Evolutionary conservation across 305 asterid species (phyloP).

Genomic region (Fraxinus nigra): DNA sequence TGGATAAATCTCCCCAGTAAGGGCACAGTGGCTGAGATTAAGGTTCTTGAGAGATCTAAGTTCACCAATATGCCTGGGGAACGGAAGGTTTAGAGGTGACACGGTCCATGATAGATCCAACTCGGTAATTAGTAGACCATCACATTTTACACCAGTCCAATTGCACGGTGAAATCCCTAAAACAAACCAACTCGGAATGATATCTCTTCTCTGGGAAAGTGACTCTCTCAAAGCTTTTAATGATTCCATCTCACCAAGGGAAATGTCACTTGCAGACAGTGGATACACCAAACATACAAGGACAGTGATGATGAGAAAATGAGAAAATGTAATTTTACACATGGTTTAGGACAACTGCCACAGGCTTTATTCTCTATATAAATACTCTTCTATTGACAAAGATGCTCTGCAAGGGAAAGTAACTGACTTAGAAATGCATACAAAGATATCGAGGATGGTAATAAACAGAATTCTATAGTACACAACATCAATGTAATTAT

Average conservation of each 20-base stretch:
- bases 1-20: constrained; percentile 45
- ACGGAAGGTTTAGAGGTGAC: constrained; percentile 43
- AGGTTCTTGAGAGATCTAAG: constrained; percentile 51
- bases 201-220: constrained; percentile 26
- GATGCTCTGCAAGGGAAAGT: constrained; percentile 1
- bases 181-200: constrained; percentile 47
- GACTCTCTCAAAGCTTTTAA: constrained; percentile 42
- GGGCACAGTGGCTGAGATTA: constrained; percentile 57
- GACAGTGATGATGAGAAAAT: constrained; percentile 22
- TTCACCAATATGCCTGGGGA: constrained; percentile 40
- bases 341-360: not conserved
- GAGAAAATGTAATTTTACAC: constrained; percentile 26
- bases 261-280: constrained; percentile 20
- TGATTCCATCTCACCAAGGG: constrained; percentile 31
- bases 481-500: not conserved
- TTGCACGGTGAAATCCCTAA: constrained; percentile 47
- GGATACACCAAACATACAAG: constrained; percentile 19
- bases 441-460: not conserved
- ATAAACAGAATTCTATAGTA: not conserved
- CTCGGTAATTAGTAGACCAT: constrained; percentile 31
- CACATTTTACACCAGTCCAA: constrained; percentile 66
- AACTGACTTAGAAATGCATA: not conserved
- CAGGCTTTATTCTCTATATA: not conserved
- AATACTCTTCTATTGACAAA: not conserved
- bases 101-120: constrained; percentile 36